Evolutionary conservation across 208 protist species (phyloP).

Genomic region (Entamoeba invadens): DNA sequence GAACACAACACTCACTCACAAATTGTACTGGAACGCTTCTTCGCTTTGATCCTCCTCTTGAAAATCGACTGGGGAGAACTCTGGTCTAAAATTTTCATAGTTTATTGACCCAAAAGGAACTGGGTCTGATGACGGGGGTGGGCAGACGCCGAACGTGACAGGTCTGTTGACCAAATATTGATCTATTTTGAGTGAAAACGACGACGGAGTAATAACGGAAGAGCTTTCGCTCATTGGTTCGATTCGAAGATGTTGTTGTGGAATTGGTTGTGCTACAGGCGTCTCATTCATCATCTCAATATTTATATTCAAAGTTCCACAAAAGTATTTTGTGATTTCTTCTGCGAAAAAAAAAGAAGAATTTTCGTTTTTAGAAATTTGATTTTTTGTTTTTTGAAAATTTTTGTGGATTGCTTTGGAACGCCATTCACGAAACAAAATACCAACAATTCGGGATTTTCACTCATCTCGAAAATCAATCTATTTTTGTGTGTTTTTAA

Average conservation of each 20-base stretch:
- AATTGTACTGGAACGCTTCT: neutral
- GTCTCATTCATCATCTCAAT: neutral
- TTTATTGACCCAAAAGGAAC: neutral
- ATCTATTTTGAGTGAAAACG: neutral
- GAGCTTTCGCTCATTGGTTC: neutral
- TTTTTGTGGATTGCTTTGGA: no score
- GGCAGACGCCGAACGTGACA: neutral
- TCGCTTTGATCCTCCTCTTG: neutral
- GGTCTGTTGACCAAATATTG: neutral
- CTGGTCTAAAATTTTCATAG: neutral
- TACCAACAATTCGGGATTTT: no score
- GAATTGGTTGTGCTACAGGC: neutral
- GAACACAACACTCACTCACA: no score
- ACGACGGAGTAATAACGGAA: neutral
- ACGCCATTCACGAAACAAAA: no score
- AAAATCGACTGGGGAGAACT: neutral
- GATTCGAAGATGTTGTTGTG: neutral
- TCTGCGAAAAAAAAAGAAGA: no score
- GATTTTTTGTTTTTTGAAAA: no score
- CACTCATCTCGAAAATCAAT: no score
- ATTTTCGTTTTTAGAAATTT: no score
- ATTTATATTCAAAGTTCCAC: no score
- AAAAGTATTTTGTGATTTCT: no score
- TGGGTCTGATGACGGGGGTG: neutral
- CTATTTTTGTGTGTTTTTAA: no score